Base-by-base conservation (phyloP, 805 yeast genomes). In the Schizosaccharomyces pombe region DNA sequence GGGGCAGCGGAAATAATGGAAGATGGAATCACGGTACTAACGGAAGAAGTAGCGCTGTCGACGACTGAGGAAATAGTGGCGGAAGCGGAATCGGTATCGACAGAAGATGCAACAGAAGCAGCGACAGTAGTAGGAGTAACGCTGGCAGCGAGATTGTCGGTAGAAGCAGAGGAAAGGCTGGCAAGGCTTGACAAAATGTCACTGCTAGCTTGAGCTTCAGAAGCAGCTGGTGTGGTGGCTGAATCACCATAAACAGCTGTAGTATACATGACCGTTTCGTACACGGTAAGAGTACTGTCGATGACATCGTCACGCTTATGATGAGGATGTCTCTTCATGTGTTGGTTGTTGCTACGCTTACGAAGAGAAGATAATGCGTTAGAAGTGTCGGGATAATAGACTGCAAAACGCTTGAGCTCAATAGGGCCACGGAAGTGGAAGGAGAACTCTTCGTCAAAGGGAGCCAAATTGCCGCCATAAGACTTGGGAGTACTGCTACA, bases 381-480 rank as follows among this genome's bases (percentile, higher is more conserved):
- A 19, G 31, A 4, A 1, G 58, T 71, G 39, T 49, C 47, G 31
- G 39, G 47, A 63, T 80, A 79, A 74, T 87, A 91, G 55, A 85
- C 95, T 67, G 87, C 96, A 64, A 91, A 85, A 70, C 85, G 85
- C 63, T 72, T 70, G 65, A 85, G 76, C 65, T 76, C 74, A 61
- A 85, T 64, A 37, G 95, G 95, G 62, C 95, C 95, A 73, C 95
- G 80, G 73, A 85, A 82, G 68, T 85, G 94, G 57, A 85, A 79
- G 34, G 93, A 79, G 58, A 85, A 19, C 68, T 85, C 94, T 72
- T 85, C 91, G 67, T 84, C 81, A 58, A 85, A 72, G 40, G 95
- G 95, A 55, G 87, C 68, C 67, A 84, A 68, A 56, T 76, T 62
- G 55, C 95, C 95, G 14, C 79, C 72, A 72, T 85, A 82, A 6